These are phyloP conservation scores for Termitomyces sp. DNA, from an alignment of 768 basidiomycete species.

Conservation along the genomic window DNA sequence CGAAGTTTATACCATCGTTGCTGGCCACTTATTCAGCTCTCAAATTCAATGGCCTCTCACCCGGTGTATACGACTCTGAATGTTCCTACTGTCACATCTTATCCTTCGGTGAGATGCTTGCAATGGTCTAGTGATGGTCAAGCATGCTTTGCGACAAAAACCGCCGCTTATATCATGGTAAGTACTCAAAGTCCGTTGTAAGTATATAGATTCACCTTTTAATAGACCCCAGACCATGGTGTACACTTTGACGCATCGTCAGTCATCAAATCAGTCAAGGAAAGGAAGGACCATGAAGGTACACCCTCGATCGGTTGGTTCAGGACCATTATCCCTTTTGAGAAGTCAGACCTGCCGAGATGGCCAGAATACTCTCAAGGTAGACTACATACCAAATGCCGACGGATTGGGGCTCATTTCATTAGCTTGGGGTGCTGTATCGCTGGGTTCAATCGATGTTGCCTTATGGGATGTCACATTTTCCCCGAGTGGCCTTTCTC, in stretches of 20 bases:
- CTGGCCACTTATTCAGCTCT: neutral
- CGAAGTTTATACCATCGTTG: constrained; percentile 14
- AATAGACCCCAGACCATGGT: constrained; percentile 72
- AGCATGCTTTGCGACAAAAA: constrained; percentile 60
- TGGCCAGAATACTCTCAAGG: constrained; percentile 54
- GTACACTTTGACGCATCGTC: constrained; percentile 62
- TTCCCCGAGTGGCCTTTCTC: constrained; percentile 67
- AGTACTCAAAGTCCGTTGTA: constrained; percentile 12
- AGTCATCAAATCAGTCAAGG: constrained; percentile 38
- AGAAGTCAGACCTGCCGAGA: constrained; percentile 35
- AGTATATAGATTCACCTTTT: neutral
- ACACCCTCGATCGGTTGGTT: constrained; percentile 59
- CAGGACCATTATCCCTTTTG: constrained; percentile 66
- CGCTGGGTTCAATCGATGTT: constrained; percentile 73
- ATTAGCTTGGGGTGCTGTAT: constrained; percentile 65
- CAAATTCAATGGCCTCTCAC: constrained; percentile 6
- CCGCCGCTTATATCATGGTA: constrained; percentile 69
- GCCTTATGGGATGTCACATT: constrained; percentile 52
- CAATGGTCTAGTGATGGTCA: constrained; percentile 82
- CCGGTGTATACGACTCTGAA: constrained; percentile 49
- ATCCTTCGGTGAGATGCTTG: constrained; percentile 55
- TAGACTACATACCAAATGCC: constrained; percentile 14
- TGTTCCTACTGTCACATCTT: constrained; percentile 57
- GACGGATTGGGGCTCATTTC: neutral
- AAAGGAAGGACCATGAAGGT: constrained; percentile 27